Conservation (phyloP, 345 rosid species). For the Aquilaria yunnanensis region DNA sequence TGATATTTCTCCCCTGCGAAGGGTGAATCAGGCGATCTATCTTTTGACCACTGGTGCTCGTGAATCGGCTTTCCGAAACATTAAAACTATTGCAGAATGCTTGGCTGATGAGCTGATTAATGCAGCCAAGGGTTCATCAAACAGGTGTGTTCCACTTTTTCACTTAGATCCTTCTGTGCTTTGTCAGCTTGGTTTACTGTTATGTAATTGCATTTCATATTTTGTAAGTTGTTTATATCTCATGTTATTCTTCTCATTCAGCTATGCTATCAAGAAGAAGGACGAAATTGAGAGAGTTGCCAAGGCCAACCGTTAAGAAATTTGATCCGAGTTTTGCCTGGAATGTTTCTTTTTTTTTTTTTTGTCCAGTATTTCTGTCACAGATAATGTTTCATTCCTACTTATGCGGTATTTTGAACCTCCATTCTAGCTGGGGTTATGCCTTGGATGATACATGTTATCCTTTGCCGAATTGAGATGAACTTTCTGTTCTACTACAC, state of each 20-base stretch:
- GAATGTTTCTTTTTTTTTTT: neutral
- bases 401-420: no score
- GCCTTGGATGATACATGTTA: no score
- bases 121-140: slow-evolving; percentile 97
- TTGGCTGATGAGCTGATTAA: slow-evolving; percentile 97
- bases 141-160: slow-evolving; percentile 42
- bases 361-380: neutral
- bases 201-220: no score
- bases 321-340: neutral
- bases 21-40: slow-evolving; percentile 87
- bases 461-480: no score
- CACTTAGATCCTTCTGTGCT: no score
- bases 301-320: slow-evolving; percentile 88
- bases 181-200: neutral
- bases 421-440: no score
- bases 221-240: neutral
- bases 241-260: slow-evolving; percentile 6
- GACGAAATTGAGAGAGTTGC: slow-evolving; percentile 99
- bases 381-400: neutral
- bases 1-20: slow-evolving; percentile 90
- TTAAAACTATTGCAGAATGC: slow-evolving; percentile 92
- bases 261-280: slow-evolving; percentile 96
- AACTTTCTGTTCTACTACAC: no score
- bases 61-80: slow-evolving; percentile 87
- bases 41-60: slow-evolving; percentile 93